Evolutionary conservation across 1,284 basidiomycete species (phyloP).

Genomic region (Marasmius oreades): DNA sequence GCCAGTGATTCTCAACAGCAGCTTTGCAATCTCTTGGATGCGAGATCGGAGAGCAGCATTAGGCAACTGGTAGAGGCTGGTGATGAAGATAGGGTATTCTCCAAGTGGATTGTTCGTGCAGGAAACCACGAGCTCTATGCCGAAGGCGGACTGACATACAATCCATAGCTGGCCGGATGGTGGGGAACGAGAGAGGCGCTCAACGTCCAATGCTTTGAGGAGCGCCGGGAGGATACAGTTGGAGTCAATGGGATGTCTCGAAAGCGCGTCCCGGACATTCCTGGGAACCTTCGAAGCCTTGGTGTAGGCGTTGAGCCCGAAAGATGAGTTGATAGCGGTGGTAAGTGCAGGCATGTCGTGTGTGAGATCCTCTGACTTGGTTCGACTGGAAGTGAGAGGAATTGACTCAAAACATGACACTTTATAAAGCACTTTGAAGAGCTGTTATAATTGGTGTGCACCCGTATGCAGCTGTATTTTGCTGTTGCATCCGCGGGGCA

Average conservation of each 20-base stretch:
- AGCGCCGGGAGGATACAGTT: conserved; percentile 1
- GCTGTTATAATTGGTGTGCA: too few relatives aligned
- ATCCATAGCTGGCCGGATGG: conserved; percentile 46
- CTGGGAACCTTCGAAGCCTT: background rate
- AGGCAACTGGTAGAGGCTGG: conserved; percentile 36
- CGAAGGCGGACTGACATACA: conserved; percentile 29
- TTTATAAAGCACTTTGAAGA: too few relatives aligned
- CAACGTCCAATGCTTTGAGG: conserved; percentile 3
- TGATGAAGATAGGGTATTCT: conserved; percentile 56
- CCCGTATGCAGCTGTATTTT: too few relatives aligned
- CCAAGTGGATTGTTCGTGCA: conserved; percentile 52
- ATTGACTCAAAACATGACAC: too few relatives aligned
- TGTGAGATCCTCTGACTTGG: background rate
- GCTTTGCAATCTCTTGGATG: conserved; percentile 30
- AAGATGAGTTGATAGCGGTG: background rate
- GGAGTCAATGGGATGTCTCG: background rate
- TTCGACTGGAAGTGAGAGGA: too few relatives aligned
- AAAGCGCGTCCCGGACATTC: background rate
- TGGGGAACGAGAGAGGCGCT: conserved; percentile 6
- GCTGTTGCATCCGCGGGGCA: too few relatives aligned
- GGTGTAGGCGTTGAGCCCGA: background rate
- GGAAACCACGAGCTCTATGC: conserved; percentile 54
- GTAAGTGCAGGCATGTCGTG: background rate
- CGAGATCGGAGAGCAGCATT: conserved; percentile 30
- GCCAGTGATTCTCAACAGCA: conserved; percentile 27